These are phyloP conservation scores for Tolypocladium pustulatum DNA, from an alignment of 2,329 filamentous ascomycete genomes.

Conservation along the genomic window DNA sequence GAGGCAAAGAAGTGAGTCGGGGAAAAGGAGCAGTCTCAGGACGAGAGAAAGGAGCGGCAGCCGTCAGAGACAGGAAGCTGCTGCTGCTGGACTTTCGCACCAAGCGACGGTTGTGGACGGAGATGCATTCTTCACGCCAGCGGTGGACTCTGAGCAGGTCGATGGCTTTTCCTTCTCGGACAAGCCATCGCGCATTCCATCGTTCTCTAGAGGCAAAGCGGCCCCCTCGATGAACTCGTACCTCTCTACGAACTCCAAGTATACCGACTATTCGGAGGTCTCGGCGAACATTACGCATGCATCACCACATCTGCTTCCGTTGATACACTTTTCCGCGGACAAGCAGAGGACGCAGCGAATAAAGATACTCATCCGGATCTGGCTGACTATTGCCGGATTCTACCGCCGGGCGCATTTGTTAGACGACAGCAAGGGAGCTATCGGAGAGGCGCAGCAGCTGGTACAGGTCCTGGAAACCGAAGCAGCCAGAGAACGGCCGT, in stretches of 20 bases:
- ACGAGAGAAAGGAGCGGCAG: constrained; percentile 41
- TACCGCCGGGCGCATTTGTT: constrained; percentile 74
- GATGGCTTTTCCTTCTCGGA: constrained; percentile 34
- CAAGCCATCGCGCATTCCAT: constrained; percentile 26
- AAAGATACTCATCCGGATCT: constrained; percentile 61
- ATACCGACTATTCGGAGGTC: constrained; percentile 28
- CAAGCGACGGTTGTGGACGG: constrained; percentile 35
- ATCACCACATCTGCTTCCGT: constrained; percentile 36
- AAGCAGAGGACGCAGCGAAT: constrained; percentile 39
- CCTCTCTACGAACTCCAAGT: constrained; percentile 27
- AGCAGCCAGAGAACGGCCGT: constrained; percentile 49
- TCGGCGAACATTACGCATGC: constrained; percentile 30
- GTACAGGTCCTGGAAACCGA: constrained; percentile 62
- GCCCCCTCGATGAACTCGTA: constrained; percentile 35
- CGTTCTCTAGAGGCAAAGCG: constrained; percentile 31
- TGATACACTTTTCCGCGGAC: constrained; percentile 44
- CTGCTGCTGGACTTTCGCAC: constrained; percentile 25
- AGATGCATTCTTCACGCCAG: constrained; percentile 39
- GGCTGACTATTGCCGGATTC: constrained; percentile 81
- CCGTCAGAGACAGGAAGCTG: constrained; percentile 30
- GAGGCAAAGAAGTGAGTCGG: constrained; percentile 33
- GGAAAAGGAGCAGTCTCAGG: constrained; percentile 40
- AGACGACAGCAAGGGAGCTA: constrained; percentile 70
- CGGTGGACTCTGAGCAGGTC: constrained; percentile 27
- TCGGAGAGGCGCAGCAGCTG: constrained; percentile 71